Evolutionary conservation across 108 stramenopile species (phyloP).

Genomic region (Ochromonas danica): DNA sequence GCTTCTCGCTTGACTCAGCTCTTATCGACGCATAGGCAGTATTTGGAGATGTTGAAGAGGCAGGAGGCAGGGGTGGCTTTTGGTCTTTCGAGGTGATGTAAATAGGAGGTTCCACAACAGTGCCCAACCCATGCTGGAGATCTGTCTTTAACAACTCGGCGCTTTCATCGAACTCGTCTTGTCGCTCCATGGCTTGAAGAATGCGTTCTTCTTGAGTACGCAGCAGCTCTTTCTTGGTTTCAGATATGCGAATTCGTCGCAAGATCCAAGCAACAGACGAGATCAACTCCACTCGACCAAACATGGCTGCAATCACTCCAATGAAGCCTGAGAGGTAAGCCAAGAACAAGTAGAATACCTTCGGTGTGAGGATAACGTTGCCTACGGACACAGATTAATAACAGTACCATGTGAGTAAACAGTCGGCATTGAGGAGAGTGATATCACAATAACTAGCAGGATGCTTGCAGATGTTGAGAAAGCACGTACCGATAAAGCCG

Average conservation of each 20-base stretch:
- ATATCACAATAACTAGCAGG: too few species aligned
- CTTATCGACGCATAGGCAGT: not conserved
- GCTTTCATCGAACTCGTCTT: not conserved
- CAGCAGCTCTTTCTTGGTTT: not conserved
- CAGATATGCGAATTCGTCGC: not conserved
- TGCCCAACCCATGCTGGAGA: conserved; percentile 13
- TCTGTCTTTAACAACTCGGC: not conserved
- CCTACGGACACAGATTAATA: not conserved
- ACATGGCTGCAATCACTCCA: not conserved
- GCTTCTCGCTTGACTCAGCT: conserved; percentile 13
- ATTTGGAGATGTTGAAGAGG: not conserved
- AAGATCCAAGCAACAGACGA: not conserved
- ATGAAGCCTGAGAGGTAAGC: not conserved
- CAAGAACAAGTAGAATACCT: not conserved
- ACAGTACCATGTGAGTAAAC: not conserved
- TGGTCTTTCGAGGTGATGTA: conserved; percentile 15
- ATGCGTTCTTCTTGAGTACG: not conserved
- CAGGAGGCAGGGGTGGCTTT: conserved; percentile 1
- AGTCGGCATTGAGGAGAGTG: not conserved
- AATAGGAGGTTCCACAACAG: conserved; percentile 15
- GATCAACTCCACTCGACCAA: not conserved
- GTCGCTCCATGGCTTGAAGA: not conserved
- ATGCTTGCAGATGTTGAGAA: too few species aligned
- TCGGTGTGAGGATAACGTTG: not conserved
- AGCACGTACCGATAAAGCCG: not conserved